phyloP scores from a whole-genome alignment of 2,329 filamentous ascomycete species.

The Diplocarpon rosae region DNA sequence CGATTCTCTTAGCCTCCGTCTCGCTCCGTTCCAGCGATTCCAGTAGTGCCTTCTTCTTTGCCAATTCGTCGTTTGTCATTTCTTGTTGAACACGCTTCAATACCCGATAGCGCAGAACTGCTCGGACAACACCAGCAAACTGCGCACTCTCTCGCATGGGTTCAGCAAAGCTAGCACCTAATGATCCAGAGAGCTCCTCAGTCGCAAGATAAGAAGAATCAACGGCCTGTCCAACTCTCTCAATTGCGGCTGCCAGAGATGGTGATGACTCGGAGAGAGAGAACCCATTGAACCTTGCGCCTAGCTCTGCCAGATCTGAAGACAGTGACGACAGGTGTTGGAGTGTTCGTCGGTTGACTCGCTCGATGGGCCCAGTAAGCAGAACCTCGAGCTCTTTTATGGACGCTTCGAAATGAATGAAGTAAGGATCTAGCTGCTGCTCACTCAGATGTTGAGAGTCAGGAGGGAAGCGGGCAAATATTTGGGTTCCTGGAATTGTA shows the following conservation, averaged over 20 bases:
- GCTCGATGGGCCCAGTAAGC: constrained; percentile 88
- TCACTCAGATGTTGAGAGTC: constrained; percentile 68
- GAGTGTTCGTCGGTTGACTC: constrained; percentile 82
- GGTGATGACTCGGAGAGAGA: constrained; percentile 86
- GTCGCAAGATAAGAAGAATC: constrained; percentile 95
- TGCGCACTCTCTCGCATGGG: constrained; percentile 97
- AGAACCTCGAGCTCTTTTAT: constrained; percentile 85
- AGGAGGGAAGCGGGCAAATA: constrained; percentile 73
- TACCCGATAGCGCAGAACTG: constrained; percentile 78
- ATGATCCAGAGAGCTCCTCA: constrained; percentile 72
- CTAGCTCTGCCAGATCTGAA: constrained; percentile 82
- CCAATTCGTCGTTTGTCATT: constrained; percentile 86
- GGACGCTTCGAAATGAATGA: constrained; percentile 82
- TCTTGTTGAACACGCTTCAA: constrained; percentile 95
- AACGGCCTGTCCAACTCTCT: constrained; percentile 86
- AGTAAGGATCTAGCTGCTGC: constrained; percentile 89
- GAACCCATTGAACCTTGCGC: constrained; percentile 94
- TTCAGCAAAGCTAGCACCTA: constrained; percentile 93
- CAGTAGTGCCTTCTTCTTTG: constrained; percentile 72
- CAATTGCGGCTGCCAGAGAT: constrained; percentile 82
- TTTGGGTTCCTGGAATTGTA: constrained; percentile 45
- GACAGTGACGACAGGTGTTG: constrained; percentile 76
- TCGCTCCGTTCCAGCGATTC: constrained; percentile 91
- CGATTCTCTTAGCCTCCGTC: constrained; percentile 82
- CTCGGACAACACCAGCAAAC: constrained; percentile 88